Conservation (phyloP, 345 rosid genomes). For the Brassica cretica region DNA sequence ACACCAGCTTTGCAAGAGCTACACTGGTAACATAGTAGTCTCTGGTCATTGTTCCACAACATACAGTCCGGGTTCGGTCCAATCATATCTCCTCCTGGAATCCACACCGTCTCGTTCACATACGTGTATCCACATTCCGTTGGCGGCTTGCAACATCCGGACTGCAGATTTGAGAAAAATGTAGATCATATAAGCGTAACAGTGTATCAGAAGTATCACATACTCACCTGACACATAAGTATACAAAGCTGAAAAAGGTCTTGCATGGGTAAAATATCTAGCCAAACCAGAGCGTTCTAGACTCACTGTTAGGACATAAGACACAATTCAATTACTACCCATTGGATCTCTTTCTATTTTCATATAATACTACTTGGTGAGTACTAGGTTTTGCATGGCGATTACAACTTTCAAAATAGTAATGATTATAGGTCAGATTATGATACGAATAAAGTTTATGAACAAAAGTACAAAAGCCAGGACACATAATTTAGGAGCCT, state of each 20-base stretch:
- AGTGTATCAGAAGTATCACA: not conserved
- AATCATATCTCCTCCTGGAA: conserved; percentile 38
- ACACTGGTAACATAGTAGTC: conserved; percentile 68
- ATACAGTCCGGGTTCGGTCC: conserved; percentile 57
- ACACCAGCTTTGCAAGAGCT: conserved; percentile 94
- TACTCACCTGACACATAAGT: not conserved
- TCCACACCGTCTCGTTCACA: conserved; percentile 75
- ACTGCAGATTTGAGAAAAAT: conserved; percentile 43
- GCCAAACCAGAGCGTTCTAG: not conserved
- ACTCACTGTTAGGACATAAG: not conserved
- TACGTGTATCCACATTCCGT: conserved; percentile 71
- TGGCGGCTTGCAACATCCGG: conserved; percentile 98
- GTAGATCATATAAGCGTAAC: not conserved
- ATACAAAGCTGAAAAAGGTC: not conserved
- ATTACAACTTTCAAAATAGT: not conserved
- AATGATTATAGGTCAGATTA: not conserved
- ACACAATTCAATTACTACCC: not conserved
- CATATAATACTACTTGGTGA: not conserved
- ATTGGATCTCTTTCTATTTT: conserved; percentile 3
- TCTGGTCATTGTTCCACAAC: conserved; percentile 74
- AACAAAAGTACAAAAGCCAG: not conserved
- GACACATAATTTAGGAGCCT: not conserved
- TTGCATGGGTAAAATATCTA: not conserved
- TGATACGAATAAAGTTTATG: conserved; percentile 14
- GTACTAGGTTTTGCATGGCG: not conserved